phyloP scores from a whole-genome alignment of 2,329 filamentous ascomycete genomes.

The Amylocarpus encephaloides region DNA sequence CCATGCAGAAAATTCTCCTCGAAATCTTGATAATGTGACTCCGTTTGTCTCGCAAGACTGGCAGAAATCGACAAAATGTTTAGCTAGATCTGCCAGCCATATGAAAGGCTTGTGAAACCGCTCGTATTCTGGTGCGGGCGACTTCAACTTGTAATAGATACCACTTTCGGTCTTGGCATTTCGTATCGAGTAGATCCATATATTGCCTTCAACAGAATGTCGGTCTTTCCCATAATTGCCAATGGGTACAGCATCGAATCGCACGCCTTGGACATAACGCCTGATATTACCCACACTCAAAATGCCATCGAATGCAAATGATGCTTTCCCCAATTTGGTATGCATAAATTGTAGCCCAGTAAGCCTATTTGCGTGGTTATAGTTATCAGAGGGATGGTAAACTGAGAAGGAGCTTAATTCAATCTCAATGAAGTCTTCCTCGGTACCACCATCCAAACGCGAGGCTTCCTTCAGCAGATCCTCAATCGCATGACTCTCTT shows the following conservation, averaged over 20 bases:
- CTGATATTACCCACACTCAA: conserved; percentile 39
- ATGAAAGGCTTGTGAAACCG: conserved; percentile 57
- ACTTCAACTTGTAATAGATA: conserved; percentile 58
- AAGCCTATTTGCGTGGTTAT: conserved; percentile 42
- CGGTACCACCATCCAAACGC: not conserved
- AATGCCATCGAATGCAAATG: conserved; percentile 54
- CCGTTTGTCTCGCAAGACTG: conserved; percentile 16
- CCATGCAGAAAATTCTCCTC: conserved; percentile 51
- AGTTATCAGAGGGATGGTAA: conserved; percentile 37
- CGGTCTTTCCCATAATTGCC: conserved; percentile 54
- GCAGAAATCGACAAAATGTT: conserved; percentile 63
- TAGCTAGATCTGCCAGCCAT: conserved; percentile 66
- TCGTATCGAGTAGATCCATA: conserved; percentile 57
- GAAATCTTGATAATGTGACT: conserved; percentile 52
- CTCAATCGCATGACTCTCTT: conserved; percentile 13
- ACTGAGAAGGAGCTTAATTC: conserved; percentile 52
- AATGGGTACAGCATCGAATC: conserved; percentile 55
- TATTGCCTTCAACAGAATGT: conserved; percentile 42
- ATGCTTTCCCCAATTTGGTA: conserved; percentile 32
- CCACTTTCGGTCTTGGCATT: conserved; percentile 33
- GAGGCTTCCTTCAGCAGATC: conserved; percentile 7
- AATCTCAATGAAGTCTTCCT: conserved; percentile 36
- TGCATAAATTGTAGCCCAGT: conserved; percentile 48
- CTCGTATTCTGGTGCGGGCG: conserved; percentile 53
- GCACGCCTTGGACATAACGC: conserved; percentile 47